These are phyloP conservation scores for Eucommia ulmoides DNA, from an alignment of 257 asterid species.

Conservation along the genomic window DNA sequence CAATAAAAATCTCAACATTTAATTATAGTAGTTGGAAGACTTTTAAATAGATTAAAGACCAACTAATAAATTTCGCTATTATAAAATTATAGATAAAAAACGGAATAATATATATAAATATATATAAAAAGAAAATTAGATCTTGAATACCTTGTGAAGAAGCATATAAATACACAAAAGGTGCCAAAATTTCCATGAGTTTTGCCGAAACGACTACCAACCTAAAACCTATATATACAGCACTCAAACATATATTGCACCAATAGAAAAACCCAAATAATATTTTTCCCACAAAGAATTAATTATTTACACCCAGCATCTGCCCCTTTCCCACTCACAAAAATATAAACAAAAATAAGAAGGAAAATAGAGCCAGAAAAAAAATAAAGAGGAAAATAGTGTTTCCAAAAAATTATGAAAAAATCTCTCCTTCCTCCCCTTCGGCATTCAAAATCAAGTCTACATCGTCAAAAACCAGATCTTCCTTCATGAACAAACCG, in stretches of 20 bases:
- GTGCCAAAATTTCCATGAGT: too few species aligned
- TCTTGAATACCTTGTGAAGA: too few species aligned
- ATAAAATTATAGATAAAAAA: too few species aligned
- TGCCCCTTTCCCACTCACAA: not conserved
- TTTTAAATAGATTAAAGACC: too few species aligned
- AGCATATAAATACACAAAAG: too few species aligned
- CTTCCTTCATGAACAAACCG: conserved; percentile 45
- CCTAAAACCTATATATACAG: not conserved
- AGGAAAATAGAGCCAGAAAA: not conserved
- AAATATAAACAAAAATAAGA: not conserved
- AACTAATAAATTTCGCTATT: too few species aligned
- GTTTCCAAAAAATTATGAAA: not conserved
- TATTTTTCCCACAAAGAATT: not conserved
- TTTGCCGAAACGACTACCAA: too few species aligned
- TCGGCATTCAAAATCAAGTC: conserved; percentile 15
- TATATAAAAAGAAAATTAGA: too few species aligned
- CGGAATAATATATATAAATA: too few species aligned
- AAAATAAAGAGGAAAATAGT: too few species aligned
- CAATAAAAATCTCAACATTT: too few species aligned
- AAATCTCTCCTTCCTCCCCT: conserved; percentile 57
- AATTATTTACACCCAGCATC: not conserved
- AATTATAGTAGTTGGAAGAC: too few species aligned
- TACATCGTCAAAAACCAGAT: conserved; percentile 17
- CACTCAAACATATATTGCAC: not conserved
- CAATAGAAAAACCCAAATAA: not conserved